phyloP scores from a whole-genome alignment of 1,139 yeast species.

The Pneumocystis oryctolagi region DNA sequence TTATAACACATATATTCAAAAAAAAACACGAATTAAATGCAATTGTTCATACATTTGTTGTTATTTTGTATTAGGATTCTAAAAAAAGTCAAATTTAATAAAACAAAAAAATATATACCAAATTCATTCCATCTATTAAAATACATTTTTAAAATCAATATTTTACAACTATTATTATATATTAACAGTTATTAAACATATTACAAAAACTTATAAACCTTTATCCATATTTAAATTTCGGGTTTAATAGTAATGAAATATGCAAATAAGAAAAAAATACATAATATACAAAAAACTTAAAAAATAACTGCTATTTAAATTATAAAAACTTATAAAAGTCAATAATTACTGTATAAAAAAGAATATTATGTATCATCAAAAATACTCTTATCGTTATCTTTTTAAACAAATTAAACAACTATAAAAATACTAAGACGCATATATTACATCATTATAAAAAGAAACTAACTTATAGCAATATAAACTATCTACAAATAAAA shows the following conservation, averaged over 20 bases:
- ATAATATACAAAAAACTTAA: neutral
- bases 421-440: neutral
- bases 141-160: neutral
- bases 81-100: neutral
- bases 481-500: neutral
- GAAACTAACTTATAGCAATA: neutral
- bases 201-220: neutral
- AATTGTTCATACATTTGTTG: neutral
- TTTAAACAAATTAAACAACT: neutral
- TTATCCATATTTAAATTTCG: too few relatives aligned
- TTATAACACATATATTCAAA: too few relatives aligned
- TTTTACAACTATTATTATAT: neutral
- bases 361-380: neutral
- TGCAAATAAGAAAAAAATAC: neutral
- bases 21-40: neutral
- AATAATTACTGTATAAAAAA: neutral
- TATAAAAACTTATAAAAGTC: neutral
- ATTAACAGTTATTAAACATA: too few relatives aligned
- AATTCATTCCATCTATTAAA: too few relatives aligned
- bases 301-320: neutral
- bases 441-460: neutral
- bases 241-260: too few relatives aligned
- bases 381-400: neutral
- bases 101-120: neutral
- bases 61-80: too few relatives aligned